phyloP scores from a whole-genome alignment of 768 basidiomycete species.

The Rhizopogon sp. region DNA sequence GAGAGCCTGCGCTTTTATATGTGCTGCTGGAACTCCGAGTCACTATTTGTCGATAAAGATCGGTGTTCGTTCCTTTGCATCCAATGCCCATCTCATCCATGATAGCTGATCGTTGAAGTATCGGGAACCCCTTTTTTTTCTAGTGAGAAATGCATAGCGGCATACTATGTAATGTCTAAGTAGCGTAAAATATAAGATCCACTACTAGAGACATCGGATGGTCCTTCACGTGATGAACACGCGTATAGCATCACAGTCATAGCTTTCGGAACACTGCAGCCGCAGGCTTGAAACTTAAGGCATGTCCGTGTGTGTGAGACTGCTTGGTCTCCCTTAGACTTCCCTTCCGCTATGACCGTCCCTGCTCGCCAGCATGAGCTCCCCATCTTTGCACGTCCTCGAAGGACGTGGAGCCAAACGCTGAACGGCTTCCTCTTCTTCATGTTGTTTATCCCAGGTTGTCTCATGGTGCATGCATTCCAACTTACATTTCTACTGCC shows the following conservation, averaged over 20 bases:
- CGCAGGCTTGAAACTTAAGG: neutral
- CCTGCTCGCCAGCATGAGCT: slow-evolving; percentile 32
- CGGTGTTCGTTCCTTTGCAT: slow-evolving; percentile 6
- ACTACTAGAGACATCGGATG: too few species aligned
- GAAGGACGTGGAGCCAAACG: slow-evolving; percentile 47
- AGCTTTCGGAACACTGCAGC: neutral
- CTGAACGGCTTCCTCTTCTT: slow-evolving; percentile 47
- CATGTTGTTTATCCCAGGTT: slow-evolving; percentile 56
- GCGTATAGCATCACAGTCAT: too few species aligned
- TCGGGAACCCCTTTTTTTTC: slow-evolving; percentile 42
- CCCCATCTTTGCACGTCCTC: slow-evolving; percentile 50
- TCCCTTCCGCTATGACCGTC: slow-evolving; percentile 15
- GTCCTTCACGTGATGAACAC: too few species aligned
- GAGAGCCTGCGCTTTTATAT: slow-evolving; percentile 45
- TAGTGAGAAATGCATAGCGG: slow-evolving; percentile 10
- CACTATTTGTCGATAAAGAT: slow-evolving; percentile 46
- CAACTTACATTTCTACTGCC: slow-evolving; percentile 73
- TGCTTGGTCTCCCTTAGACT: neutral
- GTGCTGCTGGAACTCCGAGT: slow-evolving; percentile 38
- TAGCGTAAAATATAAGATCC: neutral
- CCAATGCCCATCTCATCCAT: neutral
- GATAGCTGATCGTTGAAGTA: slow-evolving; percentile 44
- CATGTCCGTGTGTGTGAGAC: neutral
- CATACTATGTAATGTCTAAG: neutral
- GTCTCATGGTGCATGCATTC: slow-evolving; percentile 63